Percentiles rank a stretch among this genome's conserved stretches.
These are phyloP conservation scores for Cladosporium austrohemisphaericum DNA, from an alignment of 2,329 filamentous ascomycete genomes.

Conservation along the genomic window DNA sequence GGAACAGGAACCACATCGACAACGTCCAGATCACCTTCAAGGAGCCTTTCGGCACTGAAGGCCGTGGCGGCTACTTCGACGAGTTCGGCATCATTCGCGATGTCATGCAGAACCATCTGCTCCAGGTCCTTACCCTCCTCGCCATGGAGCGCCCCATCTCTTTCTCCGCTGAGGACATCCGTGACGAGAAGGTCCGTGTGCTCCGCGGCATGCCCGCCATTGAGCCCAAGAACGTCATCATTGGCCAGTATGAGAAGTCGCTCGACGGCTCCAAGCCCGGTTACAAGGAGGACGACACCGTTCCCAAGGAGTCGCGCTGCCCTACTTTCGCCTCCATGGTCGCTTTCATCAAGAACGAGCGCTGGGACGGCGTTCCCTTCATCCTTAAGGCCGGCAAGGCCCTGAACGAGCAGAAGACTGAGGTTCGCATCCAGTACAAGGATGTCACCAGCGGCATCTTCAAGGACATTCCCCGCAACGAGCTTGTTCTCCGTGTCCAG, in stretches of 20 bases:
- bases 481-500: constrained; percentile 98
- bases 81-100: constrained; percentile 99
- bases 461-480: constrained; percentile 98
- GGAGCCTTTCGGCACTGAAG: constrained; percentile 97
- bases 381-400: constrained; percentile 99
- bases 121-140: constrained; percentile 92
- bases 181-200: constrained; percentile 97
- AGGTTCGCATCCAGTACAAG: constrained; percentile 99
- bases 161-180: constrained; percentile 96
- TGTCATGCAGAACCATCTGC: constrained; percentile 99
- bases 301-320: constrained; percentile 94
- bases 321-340: constrained; percentile 97
- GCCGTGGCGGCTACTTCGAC: constrained; percentile 96
- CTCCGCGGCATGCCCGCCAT: constrained; percentile 89
- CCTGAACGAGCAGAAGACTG: constrained; percentile 98
- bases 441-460: constrained; percentile 99
- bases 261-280: constrained; percentile 93
- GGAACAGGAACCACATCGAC: constrained; percentile 99
- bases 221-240: constrained; percentile 99
- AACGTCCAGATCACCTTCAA: constrained; percentile 99
- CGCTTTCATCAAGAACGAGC: constrained; percentile 98
- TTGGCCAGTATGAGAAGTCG: constrained; percentile 96
- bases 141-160: constrained; percentile 98
- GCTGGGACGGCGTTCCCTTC: constrained; percentile 98
- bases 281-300: constrained; percentile 98